phyloP scores from a whole-genome alignment of 768 basidiomycete genomes.

The Psilocybe cubensis region DNA sequence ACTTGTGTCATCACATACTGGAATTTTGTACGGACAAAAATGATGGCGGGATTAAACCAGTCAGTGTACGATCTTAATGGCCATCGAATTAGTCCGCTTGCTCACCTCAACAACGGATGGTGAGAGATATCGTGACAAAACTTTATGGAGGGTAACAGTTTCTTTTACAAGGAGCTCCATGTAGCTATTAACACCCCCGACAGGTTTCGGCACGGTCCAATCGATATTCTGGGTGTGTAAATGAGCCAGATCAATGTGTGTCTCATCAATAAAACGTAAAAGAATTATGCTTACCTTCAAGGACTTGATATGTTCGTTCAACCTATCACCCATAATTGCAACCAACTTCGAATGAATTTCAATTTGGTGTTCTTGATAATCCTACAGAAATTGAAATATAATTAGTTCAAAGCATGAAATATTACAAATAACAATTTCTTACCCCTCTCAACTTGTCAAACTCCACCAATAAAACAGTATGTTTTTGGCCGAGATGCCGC shows the following conservation, averaged over 20 bases:
- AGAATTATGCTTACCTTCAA: constrained; percentile 58
- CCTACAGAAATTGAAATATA: constrained; percentile 47
- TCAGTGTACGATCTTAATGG: background rate
- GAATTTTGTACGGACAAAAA: constrained; percentile 5
- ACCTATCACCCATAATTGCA: constrained; percentile 96
- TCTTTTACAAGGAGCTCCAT: constrained; percentile 95
- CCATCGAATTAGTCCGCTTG: background rate
- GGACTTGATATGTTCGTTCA: constrained; percentile 82
- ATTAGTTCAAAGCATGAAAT: constrained; percentile 3
- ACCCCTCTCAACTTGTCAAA: constrained; percentile 98
- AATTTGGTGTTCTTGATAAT: constrained; percentile 99
- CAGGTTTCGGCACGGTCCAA: constrained; percentile 70
- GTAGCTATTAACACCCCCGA: constrained; percentile 79
- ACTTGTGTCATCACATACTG: constrained; percentile 96
- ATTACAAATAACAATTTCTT: constrained; percentile 28
- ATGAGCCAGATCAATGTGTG: background rate
- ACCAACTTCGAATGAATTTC: constrained; percentile 98
- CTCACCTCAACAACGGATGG: constrained; percentile 81
- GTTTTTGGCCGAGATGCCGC: constrained; percentile 90
- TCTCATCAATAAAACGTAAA: constrained; percentile 4
- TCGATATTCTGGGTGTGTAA: constrained; percentile 63
- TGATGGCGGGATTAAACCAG: constrained; percentile 11
- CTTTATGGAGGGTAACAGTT: constrained; percentile 94
- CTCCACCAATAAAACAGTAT: constrained; percentile 96
- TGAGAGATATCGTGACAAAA: constrained; percentile 88